Evolutionary conservation across 345 rosid genomes (phyloP).

Genomic region (Acer saccharum): DNA sequence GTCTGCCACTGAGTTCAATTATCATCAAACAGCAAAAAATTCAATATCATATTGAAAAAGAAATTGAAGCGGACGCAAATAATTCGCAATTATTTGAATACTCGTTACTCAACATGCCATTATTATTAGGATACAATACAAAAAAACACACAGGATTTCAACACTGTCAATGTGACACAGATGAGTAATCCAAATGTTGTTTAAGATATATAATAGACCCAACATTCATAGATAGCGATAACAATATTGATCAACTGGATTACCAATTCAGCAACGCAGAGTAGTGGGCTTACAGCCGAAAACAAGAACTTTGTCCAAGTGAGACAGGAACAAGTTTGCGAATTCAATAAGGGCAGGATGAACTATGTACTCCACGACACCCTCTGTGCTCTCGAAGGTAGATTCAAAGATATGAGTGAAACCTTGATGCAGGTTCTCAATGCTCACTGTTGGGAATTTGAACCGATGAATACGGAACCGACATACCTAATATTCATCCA

Average conservation of each 20-base stretch:
- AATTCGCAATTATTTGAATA: too few relatives aligned
- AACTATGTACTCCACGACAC: slow-evolving; percentile 60
- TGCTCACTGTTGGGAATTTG: slow-evolving; percentile 38
- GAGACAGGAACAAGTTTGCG: slow-evolving; percentile 43
- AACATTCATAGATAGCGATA: not conserved
- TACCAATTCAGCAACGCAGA: slow-evolving; percentile 32
- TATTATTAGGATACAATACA: not conserved
- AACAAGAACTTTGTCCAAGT: slow-evolving; percentile 62
- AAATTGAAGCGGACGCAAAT: too few relatives aligned
- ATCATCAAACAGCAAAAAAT: not conserved
- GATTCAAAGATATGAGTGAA: slow-evolving; percentile 80
- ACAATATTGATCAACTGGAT: not conserved
- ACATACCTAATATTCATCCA: too few relatives aligned
- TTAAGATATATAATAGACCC: not conserved
- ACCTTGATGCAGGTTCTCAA: slow-evolving; percentile 79
- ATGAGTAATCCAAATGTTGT: not conserved
- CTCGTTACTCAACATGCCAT: too few relatives aligned
- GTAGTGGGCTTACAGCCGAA: slow-evolving; percentile 75
- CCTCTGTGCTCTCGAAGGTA: slow-evolving; percentile 73
- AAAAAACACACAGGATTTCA: not conserved
- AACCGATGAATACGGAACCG: too few relatives aligned
- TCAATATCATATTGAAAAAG: too few relatives aligned
- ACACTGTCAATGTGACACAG: not conserved
- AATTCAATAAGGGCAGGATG: slow-evolving; percentile 78
- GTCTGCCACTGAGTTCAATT: not conserved